Evolutionary conservation across 2,329 filamentous ascomycete genomes (phyloP).

Genomic region (Pseudovirgaria hyperparasitica): DNA sequence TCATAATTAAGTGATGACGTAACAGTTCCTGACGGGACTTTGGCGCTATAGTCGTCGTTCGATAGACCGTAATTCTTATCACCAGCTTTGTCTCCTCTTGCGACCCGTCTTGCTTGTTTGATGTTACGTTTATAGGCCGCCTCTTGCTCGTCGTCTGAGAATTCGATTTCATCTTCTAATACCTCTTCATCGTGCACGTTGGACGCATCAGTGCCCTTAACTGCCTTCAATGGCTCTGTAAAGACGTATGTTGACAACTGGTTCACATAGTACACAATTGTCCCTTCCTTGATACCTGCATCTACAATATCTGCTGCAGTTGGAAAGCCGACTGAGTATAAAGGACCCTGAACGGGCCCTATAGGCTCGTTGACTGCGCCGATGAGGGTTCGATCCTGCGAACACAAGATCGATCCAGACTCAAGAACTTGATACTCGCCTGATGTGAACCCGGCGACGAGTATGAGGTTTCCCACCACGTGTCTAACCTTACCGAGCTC

Average conservation of each 20-base stretch:
- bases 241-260: slow-evolving; percentile 74
- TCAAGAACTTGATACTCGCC: slow-evolving; percentile 81
- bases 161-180: slow-evolving; percentile 75
- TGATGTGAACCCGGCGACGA: slow-evolving; percentile 66
- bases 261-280: slow-evolving; percentile 66
- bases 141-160: slow-evolving; percentile 93
- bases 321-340: slow-evolving; percentile 72
- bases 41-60: slow-evolving; percentile 4
- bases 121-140: slow-evolving; percentile 52
- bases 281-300: slow-evolving; percentile 54
- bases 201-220: slow-evolving; percentile 87
- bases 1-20: slow-evolving; percentile 25
- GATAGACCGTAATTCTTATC: slow-evolving; percentile 9
- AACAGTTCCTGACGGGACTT: slow-evolving; percentile 1
- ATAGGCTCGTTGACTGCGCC: slow-evolving; percentile 77
- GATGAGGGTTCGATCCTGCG: slow-evolving; percentile 60
- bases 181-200: slow-evolving; percentile 93
- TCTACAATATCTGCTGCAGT: slow-evolving; percentile 54
- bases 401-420: slow-evolving; percentile 70
- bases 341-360: slow-evolving; percentile 71
- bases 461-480: slow-evolving; percentile 63
- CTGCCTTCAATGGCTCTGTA: slow-evolving; percentile 62
- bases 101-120: slow-evolving; percentile 46
- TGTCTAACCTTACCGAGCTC: slow-evolving; percentile 64
- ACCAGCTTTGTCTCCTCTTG: slow-evolving; percentile 9